Conservation (phyloP, 306 rosid genomes). For the Hippophae rhamnoides region DNA sequence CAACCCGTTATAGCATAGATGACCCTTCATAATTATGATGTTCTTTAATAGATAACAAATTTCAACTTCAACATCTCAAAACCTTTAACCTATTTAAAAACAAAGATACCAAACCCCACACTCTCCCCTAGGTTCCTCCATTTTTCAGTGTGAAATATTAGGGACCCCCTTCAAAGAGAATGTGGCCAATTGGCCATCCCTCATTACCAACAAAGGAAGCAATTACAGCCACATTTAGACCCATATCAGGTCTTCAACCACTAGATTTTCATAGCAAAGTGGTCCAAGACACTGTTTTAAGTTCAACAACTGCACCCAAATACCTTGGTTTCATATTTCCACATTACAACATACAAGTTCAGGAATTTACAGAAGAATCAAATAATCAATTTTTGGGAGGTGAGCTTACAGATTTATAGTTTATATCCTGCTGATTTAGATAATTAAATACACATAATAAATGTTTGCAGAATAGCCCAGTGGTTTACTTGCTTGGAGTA, state of each 20-base stretch:
- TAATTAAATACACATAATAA: slow-evolving; percentile 29
- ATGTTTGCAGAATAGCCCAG: slow-evolving; percentile 11
- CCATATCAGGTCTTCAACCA: neutral
- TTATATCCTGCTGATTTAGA: slow-evolving; percentile 15
- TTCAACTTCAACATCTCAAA: slow-evolving; percentile 19
- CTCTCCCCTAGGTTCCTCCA: slow-evolving; percentile 7
- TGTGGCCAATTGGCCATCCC: neutral
- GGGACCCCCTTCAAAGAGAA: slow-evolving; percentile 8
- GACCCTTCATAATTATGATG: slow-evolving; percentile 15
- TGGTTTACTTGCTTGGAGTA: slow-evolving; percentile 23
- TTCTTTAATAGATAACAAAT: slow-evolving; percentile 31
- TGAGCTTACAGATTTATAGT: slow-evolving; percentile 22
- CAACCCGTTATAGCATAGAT: too few species aligned
- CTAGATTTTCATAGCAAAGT: neutral
- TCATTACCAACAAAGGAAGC: slow-evolving; percentile 5
- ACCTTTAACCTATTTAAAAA: slow-evolving; percentile 15
- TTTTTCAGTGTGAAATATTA: slow-evolving; percentile 11
- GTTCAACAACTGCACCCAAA: slow-evolving; percentile 29
- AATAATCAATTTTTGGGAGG: slow-evolving; percentile 20
- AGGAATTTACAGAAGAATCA: slow-evolving; percentile 56
- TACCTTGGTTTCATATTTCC: slow-evolving; percentile 17
- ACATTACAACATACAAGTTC: slow-evolving; percentile 25
- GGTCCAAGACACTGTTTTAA: slow-evolving; percentile 8
- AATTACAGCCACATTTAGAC: slow-evolving; percentile 16
- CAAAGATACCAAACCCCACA: slow-evolving; percentile 19